phyloP scores from a whole-genome alignment of 2,329 filamentous ascomycete species.

The Ceratocystis variospora region DNA sequence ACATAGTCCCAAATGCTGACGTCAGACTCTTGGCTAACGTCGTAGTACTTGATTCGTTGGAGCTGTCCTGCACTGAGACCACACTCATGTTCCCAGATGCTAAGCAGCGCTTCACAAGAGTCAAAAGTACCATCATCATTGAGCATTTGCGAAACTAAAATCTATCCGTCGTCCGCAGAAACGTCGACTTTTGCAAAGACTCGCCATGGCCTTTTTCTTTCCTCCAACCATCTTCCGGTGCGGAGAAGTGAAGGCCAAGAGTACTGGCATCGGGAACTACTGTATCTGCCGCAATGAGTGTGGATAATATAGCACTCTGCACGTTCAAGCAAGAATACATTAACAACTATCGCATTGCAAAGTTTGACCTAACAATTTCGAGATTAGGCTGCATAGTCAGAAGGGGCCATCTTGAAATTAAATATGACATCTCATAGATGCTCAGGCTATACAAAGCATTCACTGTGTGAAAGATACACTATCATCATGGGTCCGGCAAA shows the following conservation, averaged over 20 bases:
- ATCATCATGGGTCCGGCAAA: no score
- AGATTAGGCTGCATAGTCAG: not conserved
- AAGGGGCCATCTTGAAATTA: not conserved
- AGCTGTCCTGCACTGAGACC: not conserved
- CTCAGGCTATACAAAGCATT: no score
- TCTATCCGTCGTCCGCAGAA: not conserved
- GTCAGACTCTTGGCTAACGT: no score
- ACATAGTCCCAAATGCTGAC: no score
- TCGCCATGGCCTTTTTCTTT: no score
- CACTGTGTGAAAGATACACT: no score
- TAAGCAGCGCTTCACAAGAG: not conserved
- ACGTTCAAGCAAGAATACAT: not conserved
- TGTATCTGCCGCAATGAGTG: no score
- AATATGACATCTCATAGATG: no score
- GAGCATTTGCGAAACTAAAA: not conserved
- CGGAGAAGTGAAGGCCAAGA: no score
- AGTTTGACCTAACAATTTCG: not conserved
- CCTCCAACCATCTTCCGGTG: no score
- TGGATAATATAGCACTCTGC: no score
- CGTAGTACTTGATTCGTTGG: not conserved
- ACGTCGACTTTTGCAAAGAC: not conserved
- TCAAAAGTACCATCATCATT: not conserved
- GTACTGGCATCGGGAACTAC: no score
- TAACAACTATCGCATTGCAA: not conserved
- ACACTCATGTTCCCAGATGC: not conserved